Conservation (phyloP, 208 protist genomes). For the Acanthamoeba castellanii region DNA sequence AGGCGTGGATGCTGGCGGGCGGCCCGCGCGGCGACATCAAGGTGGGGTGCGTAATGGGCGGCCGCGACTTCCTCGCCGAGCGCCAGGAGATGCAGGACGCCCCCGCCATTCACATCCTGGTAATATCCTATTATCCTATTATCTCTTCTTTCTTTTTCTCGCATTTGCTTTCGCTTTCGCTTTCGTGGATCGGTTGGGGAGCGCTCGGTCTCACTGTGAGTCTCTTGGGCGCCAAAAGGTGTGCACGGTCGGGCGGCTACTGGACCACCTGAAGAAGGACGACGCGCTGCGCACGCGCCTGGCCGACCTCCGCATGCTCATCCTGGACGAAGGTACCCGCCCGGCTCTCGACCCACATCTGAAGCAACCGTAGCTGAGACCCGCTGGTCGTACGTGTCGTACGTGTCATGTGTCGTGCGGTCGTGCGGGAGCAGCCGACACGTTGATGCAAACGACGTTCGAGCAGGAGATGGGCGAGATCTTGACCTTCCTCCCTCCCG, state of each 20-base stretch:
- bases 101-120: conserved; percentile 22
- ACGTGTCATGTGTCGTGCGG: neutral
- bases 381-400: neutral
- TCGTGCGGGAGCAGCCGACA: conserved; percentile 2
- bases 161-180: neutral
- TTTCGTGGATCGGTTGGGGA: neutral
- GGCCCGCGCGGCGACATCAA: conserved; percentile 80
- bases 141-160: neutral
- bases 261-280: conserved; percentile 96
- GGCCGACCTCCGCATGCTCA: conserved; percentile 11
- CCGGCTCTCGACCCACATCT: neutral
- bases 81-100: conserved; percentile 90
- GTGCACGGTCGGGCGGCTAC: conserved; percentile 94
- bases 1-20: conserved; percentile 93
- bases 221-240: conserved; percentile 93
- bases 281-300: neutral
- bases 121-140: too few species aligned
- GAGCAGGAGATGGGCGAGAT: conserved; percentile 50
- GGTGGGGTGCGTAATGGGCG: conserved; percentile 90
- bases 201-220: conserved; percentile 62
- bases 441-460: conserved; percentile 57
- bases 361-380: neutral
- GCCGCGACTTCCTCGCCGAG: conserved; percentile 91
- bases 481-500: neutral
- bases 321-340: conserved; percentile 9